A percentile compares a stretch with the other conserved stretches of the same genome.
These are phyloP conservation scores for Venturia effusa DNA, from an alignment of 2,329 filamentous ascomycete species.

Conservation along the genomic window DNA sequence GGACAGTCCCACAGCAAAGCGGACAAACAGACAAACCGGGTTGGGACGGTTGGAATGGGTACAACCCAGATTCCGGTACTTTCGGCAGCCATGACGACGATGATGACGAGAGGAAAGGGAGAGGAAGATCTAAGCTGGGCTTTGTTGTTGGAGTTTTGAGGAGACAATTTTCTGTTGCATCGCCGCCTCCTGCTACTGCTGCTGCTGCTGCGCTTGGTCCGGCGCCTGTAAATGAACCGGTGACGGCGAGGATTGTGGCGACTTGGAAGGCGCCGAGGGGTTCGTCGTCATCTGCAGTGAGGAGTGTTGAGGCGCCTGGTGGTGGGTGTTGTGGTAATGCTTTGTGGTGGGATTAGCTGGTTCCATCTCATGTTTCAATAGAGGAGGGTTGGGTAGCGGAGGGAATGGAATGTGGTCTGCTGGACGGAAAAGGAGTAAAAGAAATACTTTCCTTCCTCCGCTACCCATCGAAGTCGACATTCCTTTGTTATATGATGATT, in stretches of 20 bases:
- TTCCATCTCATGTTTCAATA: too few relatives aligned
- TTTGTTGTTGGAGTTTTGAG: not conserved
- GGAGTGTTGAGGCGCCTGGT: too few relatives aligned
- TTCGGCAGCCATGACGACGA: not conserved
- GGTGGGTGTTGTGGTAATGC: slow-evolving; percentile 10
- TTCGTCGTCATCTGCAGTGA: too few relatives aligned
- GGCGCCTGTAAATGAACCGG: not conserved
- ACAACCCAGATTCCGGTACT: not conserved
- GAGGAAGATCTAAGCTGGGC: not conserved
- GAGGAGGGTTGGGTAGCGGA: too few relatives aligned
- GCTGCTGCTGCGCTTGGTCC: not conserved
- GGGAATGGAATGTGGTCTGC: too few relatives aligned
- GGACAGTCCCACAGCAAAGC: not conserved
- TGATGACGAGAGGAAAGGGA: not conserved
- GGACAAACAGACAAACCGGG: not conserved
- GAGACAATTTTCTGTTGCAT: not conserved
- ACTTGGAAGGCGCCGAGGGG: not conserved
- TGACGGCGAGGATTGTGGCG: not conserved
- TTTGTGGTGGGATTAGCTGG: slow-evolving; percentile 11
- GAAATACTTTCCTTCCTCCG: too few relatives aligned
- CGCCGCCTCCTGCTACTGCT: not conserved
- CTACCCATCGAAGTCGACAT: too few relatives aligned
- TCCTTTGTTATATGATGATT: too few relatives aligned
- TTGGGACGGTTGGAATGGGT: not conserved
- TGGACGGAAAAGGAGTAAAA: too few relatives aligned